Evolutionary conservation across 2,329 filamentous ascomycete genomes (phyloP), one percentile per base, ranked within the genome.

Genomic region (Phyllosticta citriasiana): DNA sequence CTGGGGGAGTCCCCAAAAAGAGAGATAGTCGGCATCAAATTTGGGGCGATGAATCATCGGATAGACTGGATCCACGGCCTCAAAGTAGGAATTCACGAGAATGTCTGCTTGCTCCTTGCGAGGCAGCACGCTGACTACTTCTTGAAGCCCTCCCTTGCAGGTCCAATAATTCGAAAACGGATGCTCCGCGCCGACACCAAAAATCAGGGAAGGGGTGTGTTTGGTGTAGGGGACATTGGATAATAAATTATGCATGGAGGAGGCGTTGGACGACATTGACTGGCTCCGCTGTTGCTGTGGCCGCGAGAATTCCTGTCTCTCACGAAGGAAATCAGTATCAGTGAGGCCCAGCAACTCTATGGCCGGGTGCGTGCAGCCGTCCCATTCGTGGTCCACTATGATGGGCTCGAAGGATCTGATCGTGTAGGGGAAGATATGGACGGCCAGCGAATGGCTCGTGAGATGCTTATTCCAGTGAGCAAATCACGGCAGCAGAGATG

Each of bases 151-250:
- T 55, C 89, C 88, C 63, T 86, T 82, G 68, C 86, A 89, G 2
- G 88, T 92, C 89, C 89, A 93, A 73, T 92, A 92, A 70, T 92
- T 92, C 68, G 87, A 85, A 70, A 91, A 91, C 0, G 88, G 88
- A 69, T 91, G 88, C 69, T 90, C 87, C 0, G 86, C 85, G 14
- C 87, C 88, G 64, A 91, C 85, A n/a, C 88, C 88, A 69, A 92
- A 92, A 60, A 91, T 87, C 65, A 89, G 90, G 60, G 86, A 89
- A 1, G 86, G 85, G 6, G 85, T 85, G 9, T 86, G 83, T 52
- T 83, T 79, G 0, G 88, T 88, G 69, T 88, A 88, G 0, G 88
- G 87, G 2, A 91, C 82, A 68, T 89, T 86, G 57, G 88, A 89
- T 54, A 91, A 78, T 10, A 91, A 78, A 22, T 76, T 80, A 2